Evolutionary conservation across 805 yeast genomes (phyloP).

Genomic region (Debaryomyces hansenii): DNA sequence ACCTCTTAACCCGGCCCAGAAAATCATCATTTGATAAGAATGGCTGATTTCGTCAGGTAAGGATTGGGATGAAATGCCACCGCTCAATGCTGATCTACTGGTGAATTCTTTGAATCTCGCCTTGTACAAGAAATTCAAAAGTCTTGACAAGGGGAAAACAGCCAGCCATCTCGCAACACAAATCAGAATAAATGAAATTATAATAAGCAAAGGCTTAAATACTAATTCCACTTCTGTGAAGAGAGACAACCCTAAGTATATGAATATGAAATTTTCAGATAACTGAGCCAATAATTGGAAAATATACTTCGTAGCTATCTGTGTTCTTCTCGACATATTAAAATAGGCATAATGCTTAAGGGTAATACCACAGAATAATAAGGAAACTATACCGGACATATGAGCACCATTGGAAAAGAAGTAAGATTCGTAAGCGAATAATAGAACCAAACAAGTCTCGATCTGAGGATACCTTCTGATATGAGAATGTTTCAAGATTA

Average conservation of each 20-base stretch:
- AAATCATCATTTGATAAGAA: slow-evolving; percentile 96
- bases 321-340: slow-evolving; percentile 96
- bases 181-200: slow-evolving; percentile 84
- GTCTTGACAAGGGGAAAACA: slow-evolving; percentile 86
- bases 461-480: slow-evolving; percentile 94
- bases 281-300: slow-evolving; percentile 93
- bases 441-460: slow-evolving; percentile 87
- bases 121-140: slow-evolving; percentile 77
- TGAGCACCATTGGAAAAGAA: slow-evolving; percentile 98
- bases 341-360: slow-evolving; percentile 95
- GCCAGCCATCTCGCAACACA: slow-evolving; percentile 97
- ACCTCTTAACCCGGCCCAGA: slow-evolving; percentile 99
- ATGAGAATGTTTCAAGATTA: slow-evolving; percentile 87
- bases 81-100: slow-evolving; percentile 23
- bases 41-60: slow-evolving; percentile 89
- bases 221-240: slow-evolving; percentile 96
- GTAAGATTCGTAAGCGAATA: slow-evolving; percentile 93
- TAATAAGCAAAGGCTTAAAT: slow-evolving; percentile 89
- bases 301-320: slow-evolving; percentile 91
- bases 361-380: slow-evolving; percentile 94
- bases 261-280: slow-evolving; percentile 94
- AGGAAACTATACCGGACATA: slow-evolving; percentile 97
- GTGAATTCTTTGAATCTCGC: slow-evolving; percentile 50
- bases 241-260: slow-evolving; percentile 87
- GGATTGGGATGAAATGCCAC: slow-evolving; percentile 42